Base-by-base conservation (phyloP, 2,329 filamentous ascomycete species). In the Penicillium thymicola region DNA sequence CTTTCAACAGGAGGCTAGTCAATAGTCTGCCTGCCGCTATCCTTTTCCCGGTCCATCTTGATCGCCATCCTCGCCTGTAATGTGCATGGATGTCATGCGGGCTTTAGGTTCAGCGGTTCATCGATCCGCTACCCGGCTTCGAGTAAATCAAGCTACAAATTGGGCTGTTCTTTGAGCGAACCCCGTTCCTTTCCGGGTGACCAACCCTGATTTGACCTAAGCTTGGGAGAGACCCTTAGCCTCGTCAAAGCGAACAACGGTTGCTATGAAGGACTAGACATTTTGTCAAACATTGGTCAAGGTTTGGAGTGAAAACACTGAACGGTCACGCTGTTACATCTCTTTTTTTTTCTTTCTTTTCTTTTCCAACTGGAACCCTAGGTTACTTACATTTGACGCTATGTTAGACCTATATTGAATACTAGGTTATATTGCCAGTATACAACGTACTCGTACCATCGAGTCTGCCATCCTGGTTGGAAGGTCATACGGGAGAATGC, bases 71-170 rank as follows among this genome's bases (percentile, higher is more conserved):
- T 40, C 51, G 43, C 55, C 59, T 62, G 57, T n/a, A 27, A 32
- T 21, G 44, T 36, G 44, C 59, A 62, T 58, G 63, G 55, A 68
- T 70, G 65, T 70, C 68, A 70, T 72, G 66, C 61, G 69, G 60
- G 53, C 64, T 64, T 70, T 69, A 71, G 61, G 68, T 69, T 72
- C 64, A 66, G 67, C 68, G 68, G 64, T 70, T 65, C 61, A 62
- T 69, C 64, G 65, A 71, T 67, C 68, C 68, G 68, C 59, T 70
- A 59, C 66, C 62, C 58, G 58, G 64, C 61, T 62, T 61, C 45
- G 55, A 63, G 60, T 60, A 65, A 65, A 65, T 62, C 62, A 62
- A 51, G 23, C 38, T 37, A 34, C 27, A 42, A 54, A 44, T 41
- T 51, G 25, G 36, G 40, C 51, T 37, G 14, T n/a, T 28, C 34